Percentiles rank a stretch among this genome's conserved stretches.
Conservation (phyloP, 192 early-diverging fungal genomes). For the Dispira simplex region DNA sequence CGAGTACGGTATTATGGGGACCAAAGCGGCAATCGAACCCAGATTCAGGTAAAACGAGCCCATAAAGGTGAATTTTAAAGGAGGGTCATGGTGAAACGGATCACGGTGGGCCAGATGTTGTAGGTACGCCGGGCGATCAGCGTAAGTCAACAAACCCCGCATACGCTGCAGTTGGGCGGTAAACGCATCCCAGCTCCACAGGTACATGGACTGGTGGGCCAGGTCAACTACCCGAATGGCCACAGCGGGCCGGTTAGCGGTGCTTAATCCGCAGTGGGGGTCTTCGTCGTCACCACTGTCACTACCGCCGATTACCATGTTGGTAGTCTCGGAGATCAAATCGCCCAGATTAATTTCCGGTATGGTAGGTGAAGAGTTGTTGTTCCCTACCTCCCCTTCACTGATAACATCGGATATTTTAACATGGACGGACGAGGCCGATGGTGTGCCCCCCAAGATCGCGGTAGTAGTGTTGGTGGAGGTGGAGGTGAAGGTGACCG, state of each 20-base stretch:
- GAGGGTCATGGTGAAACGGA: constrained; percentile 38
- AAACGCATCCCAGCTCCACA: constrained; percentile 50
- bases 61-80: constrained; percentile 33
- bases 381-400: neutral
- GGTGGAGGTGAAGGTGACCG: neutral
- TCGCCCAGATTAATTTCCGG: too few species aligned
- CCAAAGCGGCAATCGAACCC: constrained; percentile 18
- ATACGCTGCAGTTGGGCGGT: constrained; percentile 43
- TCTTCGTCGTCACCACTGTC: neutral
- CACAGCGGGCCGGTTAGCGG: constrained; percentile 15
- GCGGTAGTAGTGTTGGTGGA: too few species aligned
- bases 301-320: neutral
- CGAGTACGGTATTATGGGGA: constrained; percentile 16
- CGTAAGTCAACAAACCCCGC: constrained; percentile 39
- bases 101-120: constrained; percentile 40
- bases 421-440: neutral
- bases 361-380: neutral
- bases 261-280: neutral
- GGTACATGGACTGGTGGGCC: constrained; percentile 27
- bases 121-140: constrained; percentile 35
- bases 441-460: too few species aligned
- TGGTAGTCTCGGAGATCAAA: neutral
- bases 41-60: constrained; percentile 29
- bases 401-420: neutral
- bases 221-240: constrained; percentile 33